Percentiles rank a stretch among this genome's conserved stretches.
phyloP scores from a whole-genome alignment of 345 rosid genomes.

The Excoecaria cochinchinensis region DNA sequence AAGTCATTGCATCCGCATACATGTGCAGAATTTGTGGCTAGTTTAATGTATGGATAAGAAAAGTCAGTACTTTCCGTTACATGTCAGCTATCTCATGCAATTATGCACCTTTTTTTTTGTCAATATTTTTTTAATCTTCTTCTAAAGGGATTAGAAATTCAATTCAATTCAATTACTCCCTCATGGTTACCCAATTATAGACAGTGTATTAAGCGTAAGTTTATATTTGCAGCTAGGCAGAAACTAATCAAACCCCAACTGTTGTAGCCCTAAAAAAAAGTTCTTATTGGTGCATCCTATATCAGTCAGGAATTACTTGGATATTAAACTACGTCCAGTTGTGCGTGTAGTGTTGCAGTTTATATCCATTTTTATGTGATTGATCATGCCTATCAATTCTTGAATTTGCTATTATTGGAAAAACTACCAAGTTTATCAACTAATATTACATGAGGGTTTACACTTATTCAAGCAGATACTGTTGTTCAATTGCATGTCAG shows the following conservation, averaged over 20 bases:
- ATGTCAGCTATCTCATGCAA: too few relatives aligned
- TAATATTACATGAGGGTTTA: constrained; percentile 17
- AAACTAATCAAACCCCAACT: too few relatives aligned
- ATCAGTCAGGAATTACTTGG: background rate
- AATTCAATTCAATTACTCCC: too few relatives aligned
- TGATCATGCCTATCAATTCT: background rate
- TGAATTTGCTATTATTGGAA: background rate
- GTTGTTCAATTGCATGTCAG: constrained; percentile 91
- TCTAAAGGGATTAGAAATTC: too few relatives aligned
- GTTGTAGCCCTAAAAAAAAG: background rate
- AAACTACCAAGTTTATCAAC: background rate
- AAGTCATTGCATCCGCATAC: background rate
- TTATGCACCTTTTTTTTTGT: too few relatives aligned
- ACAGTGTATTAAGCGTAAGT: too few relatives aligned
- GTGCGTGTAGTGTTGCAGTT: background rate
- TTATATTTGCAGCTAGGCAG: too few relatives aligned
- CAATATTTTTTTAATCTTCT: too few relatives aligned
- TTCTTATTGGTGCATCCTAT: background rate
- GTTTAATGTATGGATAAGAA: background rate
- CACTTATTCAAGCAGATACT: constrained; percentile 56
- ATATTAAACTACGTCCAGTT: background rate
- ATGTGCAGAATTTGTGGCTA: background rate
- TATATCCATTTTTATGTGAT: background rate
- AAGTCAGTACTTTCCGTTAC: too few relatives aligned
- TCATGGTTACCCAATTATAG: too few relatives aligned